These are phyloP conservation scores for Tricladium varicosporioides DNA, from an alignment of 2,329 filamentous ascomycete species.

Conservation along the genomic window DNA sequence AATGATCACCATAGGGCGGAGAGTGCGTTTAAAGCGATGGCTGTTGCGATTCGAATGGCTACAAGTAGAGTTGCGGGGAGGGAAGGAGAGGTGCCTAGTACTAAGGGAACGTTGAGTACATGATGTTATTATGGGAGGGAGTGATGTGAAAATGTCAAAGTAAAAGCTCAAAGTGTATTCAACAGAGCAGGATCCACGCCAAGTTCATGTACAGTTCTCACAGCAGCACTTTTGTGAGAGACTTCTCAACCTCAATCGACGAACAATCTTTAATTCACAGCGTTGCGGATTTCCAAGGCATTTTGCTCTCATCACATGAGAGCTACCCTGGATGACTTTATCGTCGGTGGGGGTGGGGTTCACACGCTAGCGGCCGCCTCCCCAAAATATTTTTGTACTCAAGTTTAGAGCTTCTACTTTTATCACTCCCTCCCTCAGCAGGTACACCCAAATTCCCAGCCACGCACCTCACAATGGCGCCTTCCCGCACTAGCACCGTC, in stretches of 20 bases:
- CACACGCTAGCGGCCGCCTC: slow-evolving; percentile 9
- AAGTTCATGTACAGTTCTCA: too few relatives aligned
- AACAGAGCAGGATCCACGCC: too few relatives aligned
- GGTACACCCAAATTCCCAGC: background rate
- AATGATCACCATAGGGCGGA: slow-evolving; percentile 97
- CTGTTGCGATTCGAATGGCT: slow-evolving; percentile 78
- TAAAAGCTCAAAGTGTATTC: background rate
- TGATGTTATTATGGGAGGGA: slow-evolving; percentile 32
- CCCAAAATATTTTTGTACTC: slow-evolving; percentile 5
- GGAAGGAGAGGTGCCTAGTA: slow-evolving; percentile 92
- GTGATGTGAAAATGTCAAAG: background rate
- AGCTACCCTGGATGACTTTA: too few relatives aligned
- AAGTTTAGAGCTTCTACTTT: background rate
- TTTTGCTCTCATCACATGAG: too few relatives aligned
- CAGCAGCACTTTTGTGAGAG: too few relatives aligned
- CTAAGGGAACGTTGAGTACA: slow-evolving; percentile 82
- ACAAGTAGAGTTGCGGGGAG: slow-evolving; percentile 72
- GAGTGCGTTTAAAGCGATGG: slow-evolving; percentile 95
- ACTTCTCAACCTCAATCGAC: too few relatives aligned
- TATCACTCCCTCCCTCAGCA: background rate
- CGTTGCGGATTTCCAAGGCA: too few relatives aligned
- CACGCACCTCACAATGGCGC: slow-evolving; percentile 46
- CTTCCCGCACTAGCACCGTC: slow-evolving; percentile 54
- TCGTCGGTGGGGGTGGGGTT: background rate
- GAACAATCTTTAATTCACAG: too few relatives aligned